A percentile compares a stretch with the other conserved stretches of the same genome.
Conservation (phyloP, 148 eudicot species). For the Cornus controversa region DNA sequence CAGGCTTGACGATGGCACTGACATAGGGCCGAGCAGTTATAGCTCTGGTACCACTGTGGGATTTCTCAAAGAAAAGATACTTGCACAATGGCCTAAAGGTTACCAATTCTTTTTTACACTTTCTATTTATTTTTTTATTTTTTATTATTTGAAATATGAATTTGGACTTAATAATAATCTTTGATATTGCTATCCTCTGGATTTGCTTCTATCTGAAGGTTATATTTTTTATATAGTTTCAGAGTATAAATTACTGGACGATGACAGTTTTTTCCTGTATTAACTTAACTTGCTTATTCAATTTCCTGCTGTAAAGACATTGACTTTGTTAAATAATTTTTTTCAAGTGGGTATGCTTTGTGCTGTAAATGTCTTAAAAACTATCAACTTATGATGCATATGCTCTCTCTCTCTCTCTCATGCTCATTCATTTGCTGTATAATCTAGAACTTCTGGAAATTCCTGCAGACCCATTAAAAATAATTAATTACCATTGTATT, state of each 20-base stretch:
- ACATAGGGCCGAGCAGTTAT: constrained; percentile 74
- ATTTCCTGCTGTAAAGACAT: neutral
- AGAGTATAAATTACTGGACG: neutral
- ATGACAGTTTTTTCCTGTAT: neutral
- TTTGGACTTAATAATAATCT: neutral
- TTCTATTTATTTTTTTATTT: neutral
- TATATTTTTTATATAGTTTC: neutral
- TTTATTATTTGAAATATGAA: neutral
- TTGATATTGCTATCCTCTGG: neutral
- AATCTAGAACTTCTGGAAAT: neutral
- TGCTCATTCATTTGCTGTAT: neutral
- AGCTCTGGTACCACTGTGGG: constrained; percentile 62
- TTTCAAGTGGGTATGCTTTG: neutral
- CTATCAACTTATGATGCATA: neutral
- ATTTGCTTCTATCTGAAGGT: neutral
- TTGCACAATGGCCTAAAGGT: constrained; percentile 92
- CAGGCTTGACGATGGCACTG: constrained; percentile 82
- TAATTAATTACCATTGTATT: neutral
- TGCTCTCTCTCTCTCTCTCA: neutral
- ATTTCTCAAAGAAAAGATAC: constrained; percentile 69
- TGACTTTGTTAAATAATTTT: neutral
- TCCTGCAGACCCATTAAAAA: neutral
- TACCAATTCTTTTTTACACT: neutral
- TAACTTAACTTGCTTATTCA: neutral
- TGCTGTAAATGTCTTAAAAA: neutral